Evolutionary conservation across 208 protist species (phyloP), one percentile per base, ranked within the genome.

Genomic region (Trypanosoma rangeli): DNA sequence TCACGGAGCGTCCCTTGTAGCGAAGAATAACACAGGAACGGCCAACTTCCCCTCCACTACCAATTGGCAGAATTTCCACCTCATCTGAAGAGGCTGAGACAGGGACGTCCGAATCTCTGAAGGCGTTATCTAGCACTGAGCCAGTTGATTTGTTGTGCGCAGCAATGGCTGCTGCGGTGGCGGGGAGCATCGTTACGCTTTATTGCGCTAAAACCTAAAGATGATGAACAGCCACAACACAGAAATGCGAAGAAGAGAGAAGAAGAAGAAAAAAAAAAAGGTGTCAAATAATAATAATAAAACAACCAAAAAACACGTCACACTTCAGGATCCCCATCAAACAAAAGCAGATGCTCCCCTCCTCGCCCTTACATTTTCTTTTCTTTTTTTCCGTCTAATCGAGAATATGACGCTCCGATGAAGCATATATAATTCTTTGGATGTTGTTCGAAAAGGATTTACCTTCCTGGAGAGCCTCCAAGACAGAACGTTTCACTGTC

Each of bases 31-130:
- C 89, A 80, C 97, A 99, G 37, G 95, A 98, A 37, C 98, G 89
- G 48, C 98, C 98, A 37, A 99, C 98, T 80, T 99, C 98, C 52
- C 90, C 89, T 15, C 98, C 98, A 31, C 95, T 95, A 50, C 98
- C 98, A 37, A 99, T 85, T 3, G 98, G 98, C 48, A 94, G 87
- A 46, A 99, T 92, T 57, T 97, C 92, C 42, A 99, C 89, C 61
- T 95, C 87, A 35, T 95, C 87, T 20, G 63, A 61, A 0, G 77
- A 64, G 4, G n/a, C 58, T n/a, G 44, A 0, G 12, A 37, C 26
- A 26, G 80, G 61, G 2, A 29, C 60, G 46, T 37, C 7, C 12
- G 50, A 49, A n/a, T 7, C 29, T 3, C 50, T 29, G 12, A 29
- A 55, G 58, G 54, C 20, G 33, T 50, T 55, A 28, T 77, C 58